Conservation (phyloP, 2,329 filamentous ascomycete species). For the Aspergillus puulaauensis region DNA sequence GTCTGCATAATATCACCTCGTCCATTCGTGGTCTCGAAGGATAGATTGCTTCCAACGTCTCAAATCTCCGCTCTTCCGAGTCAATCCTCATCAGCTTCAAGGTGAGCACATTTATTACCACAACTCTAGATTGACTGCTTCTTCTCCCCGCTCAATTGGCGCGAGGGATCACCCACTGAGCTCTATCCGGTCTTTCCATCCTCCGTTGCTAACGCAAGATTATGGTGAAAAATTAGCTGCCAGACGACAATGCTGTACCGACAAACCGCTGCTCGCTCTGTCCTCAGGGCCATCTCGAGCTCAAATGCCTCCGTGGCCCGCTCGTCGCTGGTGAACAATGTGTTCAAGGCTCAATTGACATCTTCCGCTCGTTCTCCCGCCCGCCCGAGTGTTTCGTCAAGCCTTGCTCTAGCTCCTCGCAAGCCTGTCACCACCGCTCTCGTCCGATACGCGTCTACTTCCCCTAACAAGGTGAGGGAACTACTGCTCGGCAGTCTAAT, state of each 20-base stretch:
- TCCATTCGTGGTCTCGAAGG: slow-evolving; percentile 28
- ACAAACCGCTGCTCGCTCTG: slow-evolving; percentile 45
- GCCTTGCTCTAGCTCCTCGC: slow-evolving; percentile 44
- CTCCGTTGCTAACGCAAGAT: slow-evolving; percentile 29
- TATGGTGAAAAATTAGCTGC: slow-evolving; percentile 30
- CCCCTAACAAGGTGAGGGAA: slow-evolving; percentile 47
- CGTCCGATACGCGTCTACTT: slow-evolving; percentile 48
- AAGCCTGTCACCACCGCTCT: slow-evolving; percentile 49
- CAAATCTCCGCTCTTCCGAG: slow-evolving; percentile 36
- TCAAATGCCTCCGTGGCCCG: slow-evolving; percentile 45
- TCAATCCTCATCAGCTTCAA: slow-evolving; percentile 29
- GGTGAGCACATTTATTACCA: slow-evolving; percentile 33
- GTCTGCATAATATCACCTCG: slow-evolving; percentile 37
- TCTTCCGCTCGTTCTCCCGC: slow-evolving; percentile 40
- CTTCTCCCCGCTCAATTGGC: slow-evolving; percentile 35
- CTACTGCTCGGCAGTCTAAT: background rate
- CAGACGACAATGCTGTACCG: slow-evolving; percentile 47
- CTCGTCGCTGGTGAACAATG: slow-evolving; percentile 39
- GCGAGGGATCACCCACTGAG: slow-evolving; percentile 18
- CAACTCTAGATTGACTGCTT: slow-evolving; percentile 21
- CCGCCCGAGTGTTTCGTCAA: slow-evolving; percentile 36
- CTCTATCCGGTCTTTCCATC: slow-evolving; percentile 33
- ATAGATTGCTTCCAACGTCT: slow-evolving; percentile 30
- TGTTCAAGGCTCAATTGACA: slow-evolving; percentile 47
- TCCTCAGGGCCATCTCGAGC: slow-evolving; percentile 44